A percentile compares a stretch with the other conserved stretches of the same genome.
phyloP scores from a whole-genome alignment of 495 filamentous ascomycete genomes.

The Hapsidospora chrysogenum region DNA sequence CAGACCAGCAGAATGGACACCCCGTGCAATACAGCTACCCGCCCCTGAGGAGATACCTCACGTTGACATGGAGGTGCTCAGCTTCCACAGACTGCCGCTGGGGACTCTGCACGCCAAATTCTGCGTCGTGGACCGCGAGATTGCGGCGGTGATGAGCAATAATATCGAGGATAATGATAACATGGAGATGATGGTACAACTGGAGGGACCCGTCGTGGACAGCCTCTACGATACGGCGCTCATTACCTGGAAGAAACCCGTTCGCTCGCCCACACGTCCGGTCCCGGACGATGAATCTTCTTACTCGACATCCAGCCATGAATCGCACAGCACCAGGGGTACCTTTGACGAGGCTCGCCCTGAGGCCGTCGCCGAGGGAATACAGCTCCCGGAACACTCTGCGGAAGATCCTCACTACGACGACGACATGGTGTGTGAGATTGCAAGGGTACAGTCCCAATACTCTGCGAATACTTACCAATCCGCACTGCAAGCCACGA shows the following conservation, averaged over 20 bases:
- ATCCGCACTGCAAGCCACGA: conserved; percentile 35
- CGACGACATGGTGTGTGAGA: conserved; percentile 35
- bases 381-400: conserved; percentile 37
- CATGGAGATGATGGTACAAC: conserved; percentile 61
- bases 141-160: conserved; percentile 54
- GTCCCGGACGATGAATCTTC: too few species aligned
- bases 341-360: too few species aligned
- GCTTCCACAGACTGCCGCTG: conserved; percentile 53
- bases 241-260: conserved; percentile 48
- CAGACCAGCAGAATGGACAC: conserved; percentile 36
- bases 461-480: conserved; percentile 32
- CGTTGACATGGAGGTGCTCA: conserved; percentile 55
- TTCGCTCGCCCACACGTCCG: conserved; percentile 39
- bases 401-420: conserved; percentile 47
- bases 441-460: conserved; percentile 37
- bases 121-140: conserved; percentile 54
- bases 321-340: too few species aligned
- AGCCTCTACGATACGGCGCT: conserved; percentile 55
- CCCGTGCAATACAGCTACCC: conserved; percentile 40
- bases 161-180: conserved; percentile 71
- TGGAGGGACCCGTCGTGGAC: conserved; percentile 65
- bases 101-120: conserved; percentile 70
- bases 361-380: too few species aligned
- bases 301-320: too few species aligned
- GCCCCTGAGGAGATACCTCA: conserved; percentile 45